Base-by-base conservation (phyloP, 306 rosid species). In the Prinsepia uniflora region DNA sequence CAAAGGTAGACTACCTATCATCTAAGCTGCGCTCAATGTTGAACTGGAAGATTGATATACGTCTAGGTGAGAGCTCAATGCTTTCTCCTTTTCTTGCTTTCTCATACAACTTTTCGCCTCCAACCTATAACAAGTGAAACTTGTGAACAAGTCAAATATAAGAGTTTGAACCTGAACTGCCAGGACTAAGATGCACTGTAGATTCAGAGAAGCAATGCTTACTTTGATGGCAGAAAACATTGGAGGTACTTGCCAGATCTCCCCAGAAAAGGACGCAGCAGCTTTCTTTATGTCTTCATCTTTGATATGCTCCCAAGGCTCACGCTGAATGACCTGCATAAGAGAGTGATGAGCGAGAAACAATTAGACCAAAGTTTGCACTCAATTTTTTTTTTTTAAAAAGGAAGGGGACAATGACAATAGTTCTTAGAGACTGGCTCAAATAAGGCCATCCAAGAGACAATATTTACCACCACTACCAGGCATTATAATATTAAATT, bases 231-330 rank as follows among this genome's bases (percentile, higher is more conserved):
- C 98, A 66, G 98, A 94, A 81, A 94, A 94, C 97, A 94, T 94
- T 20, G 98, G 98, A 73, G 98, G 98, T 61, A 94, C 97, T 86
- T 94, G 98, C 98, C 97, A 94, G 73, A 87, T 90, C 88, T 94
- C 97, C 72, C 98, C 98, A 66, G 81, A 72, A 79, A 93, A 94
- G 69, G 97, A 80, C 12, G 83, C 72, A 63, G 85, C 94, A 73
- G 72, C 82, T 84, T 76, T 94, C 82, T 83, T 87, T 64, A 90
- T 84, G 85, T 90, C 92, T 79, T 74, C 94, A 39, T 94, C 96
- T 87, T 89, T 94, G 84, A 94, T 87, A 81, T 94, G 97, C 81
- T 94, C 98, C 98, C 98, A 94, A 50, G 96, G 91, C 50, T 94
- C 96, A n/a, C 97, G 98, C 72, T 87, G 98, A 87, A 89, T 90